phyloP scores from a whole-genome alignment of 208 protist genomes.

The Leishmania braziliensis region DNA sequence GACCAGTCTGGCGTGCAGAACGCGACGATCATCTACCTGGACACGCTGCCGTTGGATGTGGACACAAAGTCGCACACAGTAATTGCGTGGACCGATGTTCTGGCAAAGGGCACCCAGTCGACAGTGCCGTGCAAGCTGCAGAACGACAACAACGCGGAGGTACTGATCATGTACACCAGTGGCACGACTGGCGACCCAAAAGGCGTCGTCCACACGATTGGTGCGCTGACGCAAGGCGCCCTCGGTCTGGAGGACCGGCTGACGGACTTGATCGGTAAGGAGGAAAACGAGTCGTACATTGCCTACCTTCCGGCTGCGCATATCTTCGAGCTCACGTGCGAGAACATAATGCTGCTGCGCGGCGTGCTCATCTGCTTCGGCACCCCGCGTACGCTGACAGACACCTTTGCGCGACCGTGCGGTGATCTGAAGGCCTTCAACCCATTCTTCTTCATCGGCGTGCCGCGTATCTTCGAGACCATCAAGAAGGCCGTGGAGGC shows the following conservation, averaged over 20 bases:
- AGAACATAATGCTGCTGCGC: conserved; percentile 68
- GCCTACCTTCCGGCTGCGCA: conserved; percentile 92
- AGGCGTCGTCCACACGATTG: conserved; percentile 84
- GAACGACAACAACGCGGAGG: conserved; percentile 50
- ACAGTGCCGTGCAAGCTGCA: conserved; percentile 10
- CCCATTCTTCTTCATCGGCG: conserved; percentile 80
- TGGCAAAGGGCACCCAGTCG: conserved; percentile 46
- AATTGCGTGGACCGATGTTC: conserved; percentile 54
- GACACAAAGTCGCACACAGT: conserved; percentile 32
- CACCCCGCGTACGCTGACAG: conserved; percentile 78
- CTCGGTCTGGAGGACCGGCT: conserved; percentile 41
- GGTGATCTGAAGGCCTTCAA: conserved; percentile 82
- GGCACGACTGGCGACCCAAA: conserved; percentile 92
- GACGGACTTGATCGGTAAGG: conserved; percentile 44
- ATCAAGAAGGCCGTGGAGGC: conserved; percentile 85
- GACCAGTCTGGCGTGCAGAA: conserved; percentile 17
- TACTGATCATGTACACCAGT: conserved; percentile 93
- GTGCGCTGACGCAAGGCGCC: conserved; percentile 50
- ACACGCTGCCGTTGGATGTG: conserved; percentile 44
- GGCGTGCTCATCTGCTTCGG: conserved; percentile 79
- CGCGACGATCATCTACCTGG: conserved; percentile 66
- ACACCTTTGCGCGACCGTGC: conserved; percentile 61
- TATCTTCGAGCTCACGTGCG: conserved; percentile 88
- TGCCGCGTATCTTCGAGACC: conserved; percentile 89
- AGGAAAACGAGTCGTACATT: conserved; percentile 67